Percentiles rank a stretch among this genome's conserved stretches.
These are phyloP conservation scores for Epichloe scottii DNA, from an alignment of 2,329 filamentous ascomycete species.

Conservation along the genomic window DNA sequence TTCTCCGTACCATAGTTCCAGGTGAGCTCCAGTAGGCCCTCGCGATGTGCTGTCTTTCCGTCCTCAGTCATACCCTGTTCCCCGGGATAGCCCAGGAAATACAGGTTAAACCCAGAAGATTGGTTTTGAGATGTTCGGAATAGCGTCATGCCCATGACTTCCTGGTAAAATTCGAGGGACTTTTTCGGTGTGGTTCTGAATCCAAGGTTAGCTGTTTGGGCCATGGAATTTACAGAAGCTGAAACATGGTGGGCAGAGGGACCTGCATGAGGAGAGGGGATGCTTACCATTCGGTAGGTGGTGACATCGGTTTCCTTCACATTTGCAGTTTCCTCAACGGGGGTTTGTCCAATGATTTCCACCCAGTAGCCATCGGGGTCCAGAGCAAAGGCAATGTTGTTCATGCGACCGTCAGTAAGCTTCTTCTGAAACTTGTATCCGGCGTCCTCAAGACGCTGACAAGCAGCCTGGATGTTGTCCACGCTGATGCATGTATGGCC, in stretches of 20 bases:
- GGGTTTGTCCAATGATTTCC: slow-evolving; percentile 65
- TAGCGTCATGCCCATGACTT: slow-evolving; percentile 78
- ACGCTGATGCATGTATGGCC: slow-evolving; percentile 78
- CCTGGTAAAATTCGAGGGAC: slow-evolving; percentile 70
- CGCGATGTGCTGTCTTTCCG: slow-evolving; percentile 49
- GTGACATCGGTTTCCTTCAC: slow-evolving; percentile 58
- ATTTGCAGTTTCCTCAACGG: slow-evolving; percentile 57
- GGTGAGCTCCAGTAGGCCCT: slow-evolving; percentile 82
- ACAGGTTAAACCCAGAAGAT: slow-evolving; percentile 70
- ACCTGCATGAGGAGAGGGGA: neutral
- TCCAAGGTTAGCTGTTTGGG: neutral
- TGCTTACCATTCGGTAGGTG: slow-evolving; percentile 57
- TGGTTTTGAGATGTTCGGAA: slow-evolving; percentile 60
- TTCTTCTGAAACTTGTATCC: slow-evolving; percentile 95
- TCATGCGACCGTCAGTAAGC: slow-evolving; percentile 76
- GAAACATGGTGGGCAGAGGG: neutral
- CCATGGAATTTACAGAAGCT: neutral
- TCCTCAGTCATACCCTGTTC: slow-evolving; percentile 39
- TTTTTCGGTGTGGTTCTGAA: slow-evolving; percentile 71
- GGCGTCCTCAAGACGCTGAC: slow-evolving; percentile 76
- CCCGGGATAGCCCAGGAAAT: slow-evolving; percentile 75
- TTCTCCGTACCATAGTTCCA: slow-evolving; percentile 81
- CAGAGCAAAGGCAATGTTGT: slow-evolving; percentile 76
- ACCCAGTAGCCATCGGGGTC: slow-evolving; percentile 86
- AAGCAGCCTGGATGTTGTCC: slow-evolving; percentile 79